A percentile compares a stretch with the other conserved stretches of the same genome.
These are phyloP conservation scores for Macrolepiota dolichaula DNA, from an alignment of 768 basidiomycete species.

Conservation along the genomic window DNA sequence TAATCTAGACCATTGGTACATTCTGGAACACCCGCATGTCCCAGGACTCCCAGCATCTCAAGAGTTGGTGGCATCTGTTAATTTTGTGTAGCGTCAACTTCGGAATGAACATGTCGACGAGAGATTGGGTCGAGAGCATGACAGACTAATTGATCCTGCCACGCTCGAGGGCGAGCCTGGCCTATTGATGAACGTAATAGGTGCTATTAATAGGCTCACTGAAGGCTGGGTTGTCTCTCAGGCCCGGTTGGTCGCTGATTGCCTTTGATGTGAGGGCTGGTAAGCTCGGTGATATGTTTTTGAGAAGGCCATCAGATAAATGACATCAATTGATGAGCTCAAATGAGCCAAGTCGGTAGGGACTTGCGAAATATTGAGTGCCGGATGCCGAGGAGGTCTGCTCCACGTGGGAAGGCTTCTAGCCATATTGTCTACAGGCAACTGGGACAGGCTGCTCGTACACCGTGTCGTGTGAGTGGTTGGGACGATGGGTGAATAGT, in stretches of 20 bases:
- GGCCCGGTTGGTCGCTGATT: background rate
- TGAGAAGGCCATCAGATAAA: background rate
- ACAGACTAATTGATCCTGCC: background rate
- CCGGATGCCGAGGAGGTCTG: background rate
- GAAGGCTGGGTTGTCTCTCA: background rate
- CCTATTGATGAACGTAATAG: background rate
- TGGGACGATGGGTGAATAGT: too few relatives aligned
- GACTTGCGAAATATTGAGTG: background rate
- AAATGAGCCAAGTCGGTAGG: background rate
- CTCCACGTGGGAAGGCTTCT: background rate
- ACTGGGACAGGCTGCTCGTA: background rate
- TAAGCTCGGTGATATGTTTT: background rate
- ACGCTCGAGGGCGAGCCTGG: background rate
- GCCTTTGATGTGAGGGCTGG: background rate
- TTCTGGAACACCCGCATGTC: too few relatives aligned
- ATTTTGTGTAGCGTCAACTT: background rate
- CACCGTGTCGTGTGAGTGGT: too few relatives aligned
- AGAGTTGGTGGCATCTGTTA: too few relatives aligned
- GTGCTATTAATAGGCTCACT: background rate
- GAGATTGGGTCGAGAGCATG: background rate
- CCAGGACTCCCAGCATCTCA: too few relatives aligned
- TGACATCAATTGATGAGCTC: too few relatives aligned
- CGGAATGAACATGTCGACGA: background rate
- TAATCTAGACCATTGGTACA: too few relatives aligned
- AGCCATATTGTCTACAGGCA: background rate